Conservation (phyloP, 116 monocot genomes). For the Trichopus zeylanicus region DNA sequence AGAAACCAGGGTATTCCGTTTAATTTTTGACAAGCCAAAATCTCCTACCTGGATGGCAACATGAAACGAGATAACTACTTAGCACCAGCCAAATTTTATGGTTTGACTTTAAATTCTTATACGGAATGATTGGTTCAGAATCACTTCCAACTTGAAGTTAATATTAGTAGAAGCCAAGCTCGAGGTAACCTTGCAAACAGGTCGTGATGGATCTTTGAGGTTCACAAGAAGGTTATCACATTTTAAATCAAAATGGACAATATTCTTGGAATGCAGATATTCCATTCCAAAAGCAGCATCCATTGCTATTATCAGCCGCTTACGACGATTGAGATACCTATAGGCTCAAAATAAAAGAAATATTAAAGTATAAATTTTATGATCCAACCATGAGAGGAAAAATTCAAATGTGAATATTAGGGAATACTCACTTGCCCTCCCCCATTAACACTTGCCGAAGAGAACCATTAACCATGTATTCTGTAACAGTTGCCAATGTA, state of each 20-base stretch:
- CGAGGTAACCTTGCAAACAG: constrained; percentile 80
- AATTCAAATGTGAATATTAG: background rate
- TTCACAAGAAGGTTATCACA: constrained; percentile 98
- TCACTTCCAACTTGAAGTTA: background rate
- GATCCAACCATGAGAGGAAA: background rate
- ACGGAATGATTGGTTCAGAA: background rate
- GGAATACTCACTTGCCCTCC: constrained; percentile 57
- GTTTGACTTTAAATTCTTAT: background rate
- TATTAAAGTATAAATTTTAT: too few relatives aligned
- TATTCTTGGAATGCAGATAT: constrained; percentile 94
- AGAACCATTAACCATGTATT: constrained; percentile 98
- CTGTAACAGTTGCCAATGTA: constrained; percentile 89
- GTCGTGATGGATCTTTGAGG: constrained; percentile 77
- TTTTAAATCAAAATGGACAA: constrained; percentile 98
- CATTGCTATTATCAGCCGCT: constrained; percentile 93
- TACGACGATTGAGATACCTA: constrained; percentile 84
- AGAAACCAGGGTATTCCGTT: constrained; percentile 92
- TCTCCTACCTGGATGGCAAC: constrained; percentile 71
- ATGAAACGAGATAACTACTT: background rate
- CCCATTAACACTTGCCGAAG: constrained; percentile 78
- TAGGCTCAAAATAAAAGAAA: constrained; percentile 1
- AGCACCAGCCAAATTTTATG: background rate
- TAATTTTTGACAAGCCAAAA: constrained; percentile 94
- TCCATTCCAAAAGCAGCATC: constrained; percentile 99
- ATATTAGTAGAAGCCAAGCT: background rate